phyloP scores from a whole-genome alignment of 2,329 filamentous ascomycete species.

The Alternaria postmessia region DNA sequence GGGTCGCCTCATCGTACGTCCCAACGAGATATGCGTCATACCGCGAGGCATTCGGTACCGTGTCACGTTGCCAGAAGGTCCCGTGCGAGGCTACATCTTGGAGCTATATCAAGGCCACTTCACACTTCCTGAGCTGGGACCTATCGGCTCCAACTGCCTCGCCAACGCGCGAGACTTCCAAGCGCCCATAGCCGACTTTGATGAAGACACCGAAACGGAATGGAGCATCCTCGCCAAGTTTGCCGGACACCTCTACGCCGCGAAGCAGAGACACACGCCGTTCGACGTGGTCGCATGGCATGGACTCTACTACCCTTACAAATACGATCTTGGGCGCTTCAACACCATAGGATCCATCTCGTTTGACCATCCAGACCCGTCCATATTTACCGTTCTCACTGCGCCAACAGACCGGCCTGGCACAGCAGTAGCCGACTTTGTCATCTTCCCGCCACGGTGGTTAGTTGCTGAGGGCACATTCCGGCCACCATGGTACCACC shows the following conservation, averaged over 20 bases:
- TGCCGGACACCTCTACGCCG: constrained; percentile 66
- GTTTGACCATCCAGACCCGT: constrained; percentile 72
- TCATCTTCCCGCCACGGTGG: constrained; percentile 77
- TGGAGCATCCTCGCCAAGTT: constrained; percentile 70
- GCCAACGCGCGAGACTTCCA: constrained; percentile 73
- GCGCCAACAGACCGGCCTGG: constrained; percentile 65
- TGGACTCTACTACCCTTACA: constrained; percentile 71
- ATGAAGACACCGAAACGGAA: constrained; percentile 62
- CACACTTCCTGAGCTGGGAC: constrained; percentile 71
- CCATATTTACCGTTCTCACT: constrained; percentile 72
- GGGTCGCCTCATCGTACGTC: constrained; percentile 69
- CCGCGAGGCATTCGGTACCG: constrained; percentile 71
- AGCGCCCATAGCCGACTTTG: constrained; percentile 65
- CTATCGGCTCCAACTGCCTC: constrained; percentile 71
- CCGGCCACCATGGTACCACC: constrained; percentile 76
- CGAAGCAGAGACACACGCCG: constrained; percentile 69
- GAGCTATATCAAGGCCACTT: constrained; percentile 73
- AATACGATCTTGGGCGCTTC: constrained; percentile 67
- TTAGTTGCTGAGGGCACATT: constrained; percentile 74
- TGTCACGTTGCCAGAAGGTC: constrained; percentile 67
- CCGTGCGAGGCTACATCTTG: constrained; percentile 70
- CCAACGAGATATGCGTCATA: constrained; percentile 73
- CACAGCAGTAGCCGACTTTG: constrained; percentile 71
- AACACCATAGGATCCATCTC: constrained; percentile 64
- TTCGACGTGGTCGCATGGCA: constrained; percentile 79